phyloP scores from a whole-genome alignment of 1,284 basidiomycete genomes.

The Trametes pubescens region DNA sequence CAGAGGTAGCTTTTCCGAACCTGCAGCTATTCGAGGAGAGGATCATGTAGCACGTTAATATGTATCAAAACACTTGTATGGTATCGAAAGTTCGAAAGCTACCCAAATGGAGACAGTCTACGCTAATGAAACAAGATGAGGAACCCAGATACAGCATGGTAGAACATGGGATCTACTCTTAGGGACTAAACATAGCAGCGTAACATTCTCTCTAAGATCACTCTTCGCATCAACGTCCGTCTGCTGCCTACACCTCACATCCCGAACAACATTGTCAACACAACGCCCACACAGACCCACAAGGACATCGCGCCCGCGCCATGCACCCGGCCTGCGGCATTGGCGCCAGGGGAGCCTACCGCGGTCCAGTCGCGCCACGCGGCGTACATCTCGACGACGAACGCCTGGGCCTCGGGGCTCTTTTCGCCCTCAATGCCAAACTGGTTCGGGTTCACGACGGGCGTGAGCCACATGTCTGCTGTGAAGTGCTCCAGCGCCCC shows the following conservation, averaged over 20 bases:
- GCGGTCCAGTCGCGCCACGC: slow-evolving; percentile 60
- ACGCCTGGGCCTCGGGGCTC: slow-evolving; percentile 64
- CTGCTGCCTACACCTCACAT: background rate
- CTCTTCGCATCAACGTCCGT: background rate
- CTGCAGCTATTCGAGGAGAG: background rate
- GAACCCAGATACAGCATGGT: background rate
- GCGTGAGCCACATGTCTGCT: slow-evolving; percentile 57
- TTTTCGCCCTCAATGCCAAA: slow-evolving; percentile 47
- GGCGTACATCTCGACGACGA: slow-evolving; percentile 61
- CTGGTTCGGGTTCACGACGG: slow-evolving; percentile 61
- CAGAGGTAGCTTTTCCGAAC: no score
- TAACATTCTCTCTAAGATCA: background rate
- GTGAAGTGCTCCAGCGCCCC: slow-evolving; percentile 56
- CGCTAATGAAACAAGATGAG: background rate
- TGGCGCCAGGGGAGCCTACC: slow-evolving; percentile 47
- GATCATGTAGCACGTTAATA: background rate
- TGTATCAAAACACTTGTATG: slow-evolving; percentile 1
- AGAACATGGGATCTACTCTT: background rate
- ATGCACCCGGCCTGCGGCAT: slow-evolving; percentile 22
- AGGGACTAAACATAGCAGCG: background rate
- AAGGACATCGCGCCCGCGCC: slow-evolving; percentile 2
- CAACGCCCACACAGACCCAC: background rate
- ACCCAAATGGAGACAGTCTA: background rate
- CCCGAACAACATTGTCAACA: background rate
- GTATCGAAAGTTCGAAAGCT: background rate